Evolutionary conservation across 495 filamentous ascomycete genomes (phyloP), one percentile per base, ranked within the genome.

Genomic region (Trichocladium antarcticum): DNA sequence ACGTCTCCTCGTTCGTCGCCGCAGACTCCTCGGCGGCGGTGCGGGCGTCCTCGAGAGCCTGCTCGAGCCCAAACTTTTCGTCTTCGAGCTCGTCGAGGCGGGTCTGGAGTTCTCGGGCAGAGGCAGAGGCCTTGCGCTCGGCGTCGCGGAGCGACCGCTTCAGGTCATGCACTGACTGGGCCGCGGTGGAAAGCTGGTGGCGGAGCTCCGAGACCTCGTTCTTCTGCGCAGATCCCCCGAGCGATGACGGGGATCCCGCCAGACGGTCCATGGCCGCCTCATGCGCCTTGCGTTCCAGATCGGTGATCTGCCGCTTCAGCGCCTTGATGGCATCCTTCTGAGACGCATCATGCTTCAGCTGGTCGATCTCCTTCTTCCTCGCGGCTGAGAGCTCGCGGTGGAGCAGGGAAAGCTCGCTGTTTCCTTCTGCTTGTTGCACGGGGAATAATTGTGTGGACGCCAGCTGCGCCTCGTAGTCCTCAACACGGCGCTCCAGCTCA

Each of bases 61-160:
- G 57, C 59, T 90, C 86, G 11, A 95, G 74, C 0, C 83, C 87
- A 17, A 93, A 82, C 65, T 92, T 93, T 17, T 86, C 82, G 64
- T 96, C 88, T 64, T 90, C 89, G 11, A 95, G 69, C 59, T 95
- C 87, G 60, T 94, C 87, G 37, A 95, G 63, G 5, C 83, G 88
- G 45, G 84, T 78, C 41, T 89, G 77, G 29, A 95, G 80, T 39
- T 95, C 77, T 3, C 77, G 82, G 63, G 92, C 87, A 50, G 89
- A 75, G 1, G 87, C 88, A 11, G 93, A 68, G 0, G 87, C 83
- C 19, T 86, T 90, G 61, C 82, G 78, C 61, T 95, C 89, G 8
- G 57, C 59, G 3, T 65, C 64, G 19, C 61, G 57, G 6, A 70
- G 58, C 12, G 67, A 57, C 44, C 64, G 67, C 43, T 77, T 78